These are phyloP conservation scores for Dysphania ambrosioides DNA, from an alignment of 148 eudicot species.

Conservation along the genomic window DNA sequence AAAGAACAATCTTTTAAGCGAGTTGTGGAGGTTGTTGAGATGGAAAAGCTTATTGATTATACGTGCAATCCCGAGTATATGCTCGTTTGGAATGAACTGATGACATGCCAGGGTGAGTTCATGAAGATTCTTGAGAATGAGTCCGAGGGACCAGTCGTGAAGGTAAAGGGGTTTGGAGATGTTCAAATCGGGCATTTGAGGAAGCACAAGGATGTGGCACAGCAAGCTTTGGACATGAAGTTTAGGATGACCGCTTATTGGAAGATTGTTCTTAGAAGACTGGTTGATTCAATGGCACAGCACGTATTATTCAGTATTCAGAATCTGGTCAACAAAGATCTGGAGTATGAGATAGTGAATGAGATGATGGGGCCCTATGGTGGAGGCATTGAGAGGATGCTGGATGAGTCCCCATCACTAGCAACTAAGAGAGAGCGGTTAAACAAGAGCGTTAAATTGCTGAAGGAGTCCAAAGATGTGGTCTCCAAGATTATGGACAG, in stretches of 20 bases:
- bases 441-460: neutral
- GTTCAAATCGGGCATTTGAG: constrained; percentile 38
- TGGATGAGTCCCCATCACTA: constrained; percentile 42
- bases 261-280: constrained; percentile 51
- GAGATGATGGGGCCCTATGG: constrained; percentile 43
- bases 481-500: too few relatives aligned
- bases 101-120: constrained; percentile 23
- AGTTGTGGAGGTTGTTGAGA: constrained; percentile 39
- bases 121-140: neutral
- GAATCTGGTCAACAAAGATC: constrained; percentile 47
- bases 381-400: constrained; percentile 49
- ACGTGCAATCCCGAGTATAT: constrained; percentile 45
- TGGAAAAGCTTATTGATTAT: constrained; percentile 43
- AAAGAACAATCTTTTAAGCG: constrained; percentile 28
- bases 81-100: constrained; percentile 29
- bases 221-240: constrained; percentile 35
- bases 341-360: constrained; percentile 44
- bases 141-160: neutral
- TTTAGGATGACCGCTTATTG: constrained; percentile 37
- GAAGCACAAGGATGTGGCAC: constrained; percentile 14
- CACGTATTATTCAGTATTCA: constrained; percentile 43
- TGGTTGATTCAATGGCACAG: constrained; percentile 54
- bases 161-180: constrained; percentile 28
- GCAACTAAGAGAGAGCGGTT: neutral
- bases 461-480: too few relatives aligned